Percentiles rank a stretch among this genome's conserved stretches.
phyloP scores from a whole-genome alignment of 805 yeast species.

The Metschnikowia kofuensis region DNA sequence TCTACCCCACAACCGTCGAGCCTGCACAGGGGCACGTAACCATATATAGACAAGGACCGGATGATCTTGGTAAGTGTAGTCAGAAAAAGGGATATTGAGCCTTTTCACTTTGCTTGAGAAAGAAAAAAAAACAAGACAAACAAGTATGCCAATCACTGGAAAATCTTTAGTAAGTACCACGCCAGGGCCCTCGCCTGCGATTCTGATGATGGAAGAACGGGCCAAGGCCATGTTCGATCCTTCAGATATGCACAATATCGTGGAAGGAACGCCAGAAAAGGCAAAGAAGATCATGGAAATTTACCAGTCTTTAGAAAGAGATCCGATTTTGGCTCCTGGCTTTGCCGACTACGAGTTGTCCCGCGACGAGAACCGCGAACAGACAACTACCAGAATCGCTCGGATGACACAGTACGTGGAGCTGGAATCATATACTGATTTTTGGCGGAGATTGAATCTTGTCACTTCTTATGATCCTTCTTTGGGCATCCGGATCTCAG shows the following conservation, averaged over 20 bases:
- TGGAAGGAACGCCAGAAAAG: conserved; percentile 40
- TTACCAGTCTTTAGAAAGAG: conserved; percentile 36
- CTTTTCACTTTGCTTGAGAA: neutral
- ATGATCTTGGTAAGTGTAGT: neutral
- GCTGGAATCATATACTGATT: conserved; percentile 28
- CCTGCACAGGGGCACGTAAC: neutral
- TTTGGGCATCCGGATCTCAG: conserved; percentile 35
- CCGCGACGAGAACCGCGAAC: conserved; percentile 29
- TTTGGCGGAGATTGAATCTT: conserved; percentile 34
- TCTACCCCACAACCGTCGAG: conserved; percentile 1
- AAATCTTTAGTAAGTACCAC: conserved; percentile 22
- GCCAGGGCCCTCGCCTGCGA: conserved; percentile 34
- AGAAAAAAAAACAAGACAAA: too few relatives aligned
- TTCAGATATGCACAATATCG: conserved; percentile 37
- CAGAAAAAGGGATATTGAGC: neutral
- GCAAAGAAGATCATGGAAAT: conserved; percentile 28
- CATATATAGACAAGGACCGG: neutral
- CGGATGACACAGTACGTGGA: conserved; percentile 37
- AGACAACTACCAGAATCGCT: conserved; percentile 33
- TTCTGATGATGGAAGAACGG: conserved; percentile 32
- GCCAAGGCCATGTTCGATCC: conserved; percentile 31
- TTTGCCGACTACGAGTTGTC: conserved; percentile 33
- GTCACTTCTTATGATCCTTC: conserved; percentile 39
- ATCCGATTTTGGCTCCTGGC: conserved; percentile 32
- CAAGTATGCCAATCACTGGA: conserved; percentile 19